Percentiles rank a stretch among this genome's conserved stretches.
These are phyloP conservation scores for Talaromyces funiculosus DNA, from an alignment of 2,329 filamentous ascomycete species.

Conservation along the genomic window DNA sequence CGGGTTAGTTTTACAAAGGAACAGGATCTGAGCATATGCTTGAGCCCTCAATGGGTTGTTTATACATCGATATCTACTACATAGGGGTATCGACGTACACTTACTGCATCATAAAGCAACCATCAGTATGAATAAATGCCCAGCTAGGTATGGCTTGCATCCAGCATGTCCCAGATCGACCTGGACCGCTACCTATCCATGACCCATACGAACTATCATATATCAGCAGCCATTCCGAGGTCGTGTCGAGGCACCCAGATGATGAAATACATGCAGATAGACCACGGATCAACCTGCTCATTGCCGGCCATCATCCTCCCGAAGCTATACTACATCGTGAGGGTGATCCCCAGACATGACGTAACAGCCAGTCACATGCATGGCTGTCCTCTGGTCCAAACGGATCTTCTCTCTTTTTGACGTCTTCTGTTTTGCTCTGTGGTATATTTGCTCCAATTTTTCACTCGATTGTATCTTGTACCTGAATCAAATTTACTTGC, in stretches of 20 bases:
- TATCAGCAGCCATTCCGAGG: background rate
- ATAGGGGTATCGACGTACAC: no score
- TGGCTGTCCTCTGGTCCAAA: background rate
- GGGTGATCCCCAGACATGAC: slow-evolving; percentile 2
- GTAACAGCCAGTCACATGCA: slow-evolving; percentile 2
- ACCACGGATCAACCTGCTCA: background rate
- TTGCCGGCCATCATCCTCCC: background rate
- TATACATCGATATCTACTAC: no score
- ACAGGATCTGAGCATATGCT: no score
- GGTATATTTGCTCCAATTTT: no score
- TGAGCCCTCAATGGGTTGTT: no score
- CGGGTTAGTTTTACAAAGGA: background rate
- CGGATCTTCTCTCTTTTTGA: background rate
- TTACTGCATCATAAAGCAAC: background rate
- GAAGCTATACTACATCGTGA: background rate
- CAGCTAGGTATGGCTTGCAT: background rate
- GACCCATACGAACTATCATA: background rate
- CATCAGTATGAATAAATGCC: background rate
- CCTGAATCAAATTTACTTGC: background rate
- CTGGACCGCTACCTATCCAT: background rate
- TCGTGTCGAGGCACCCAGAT: background rate
- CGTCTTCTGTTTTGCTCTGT: background rate
- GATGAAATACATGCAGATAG: background rate
- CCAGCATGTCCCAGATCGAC: background rate
- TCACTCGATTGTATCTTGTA: background rate